These are phyloP conservation scores for Nicotiana tomentosiformis DNA, from an alignment of 257 asterid species.

Conservation along the genomic window DNA sequence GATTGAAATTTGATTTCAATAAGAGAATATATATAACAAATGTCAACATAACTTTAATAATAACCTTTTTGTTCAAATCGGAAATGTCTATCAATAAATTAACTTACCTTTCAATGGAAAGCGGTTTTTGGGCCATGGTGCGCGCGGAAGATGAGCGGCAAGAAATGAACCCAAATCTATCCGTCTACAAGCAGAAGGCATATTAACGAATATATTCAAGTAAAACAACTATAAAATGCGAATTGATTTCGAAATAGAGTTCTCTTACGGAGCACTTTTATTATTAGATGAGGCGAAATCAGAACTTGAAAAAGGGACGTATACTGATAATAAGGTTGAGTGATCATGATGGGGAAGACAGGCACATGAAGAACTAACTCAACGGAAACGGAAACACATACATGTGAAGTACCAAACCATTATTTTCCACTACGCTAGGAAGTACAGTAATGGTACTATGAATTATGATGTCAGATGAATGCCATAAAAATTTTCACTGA, in stretches of 20 bases:
- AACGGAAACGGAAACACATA: neutral
- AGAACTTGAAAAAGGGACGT: neutral
- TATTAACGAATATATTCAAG: neutral
- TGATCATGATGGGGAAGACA: constrained; percentile 18
- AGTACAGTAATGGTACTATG: neutral
- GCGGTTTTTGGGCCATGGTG: no score
- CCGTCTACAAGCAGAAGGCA: neutral
- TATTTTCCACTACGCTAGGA: neutral
- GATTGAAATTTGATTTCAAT: neutral
- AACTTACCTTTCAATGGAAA: neutral
- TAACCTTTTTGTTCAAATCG: no score
- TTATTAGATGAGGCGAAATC: no score
- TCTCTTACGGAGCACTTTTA: neutral
- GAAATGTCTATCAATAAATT: no score
- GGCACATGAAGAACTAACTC: constrained; percentile 24
- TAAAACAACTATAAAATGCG: neutral
- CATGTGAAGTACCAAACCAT: neutral
- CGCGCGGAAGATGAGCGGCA: no score
- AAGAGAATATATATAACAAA: neutral
- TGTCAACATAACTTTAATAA: neutral
- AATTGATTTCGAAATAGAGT: neutral
- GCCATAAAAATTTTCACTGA: neutral
- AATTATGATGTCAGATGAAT: neutral
- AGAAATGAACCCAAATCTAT: no score
- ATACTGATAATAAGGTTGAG: constrained; percentile 1